Conservation (phyloP, 441 rosid genomes). For the Gossypium laxum region DNA sequence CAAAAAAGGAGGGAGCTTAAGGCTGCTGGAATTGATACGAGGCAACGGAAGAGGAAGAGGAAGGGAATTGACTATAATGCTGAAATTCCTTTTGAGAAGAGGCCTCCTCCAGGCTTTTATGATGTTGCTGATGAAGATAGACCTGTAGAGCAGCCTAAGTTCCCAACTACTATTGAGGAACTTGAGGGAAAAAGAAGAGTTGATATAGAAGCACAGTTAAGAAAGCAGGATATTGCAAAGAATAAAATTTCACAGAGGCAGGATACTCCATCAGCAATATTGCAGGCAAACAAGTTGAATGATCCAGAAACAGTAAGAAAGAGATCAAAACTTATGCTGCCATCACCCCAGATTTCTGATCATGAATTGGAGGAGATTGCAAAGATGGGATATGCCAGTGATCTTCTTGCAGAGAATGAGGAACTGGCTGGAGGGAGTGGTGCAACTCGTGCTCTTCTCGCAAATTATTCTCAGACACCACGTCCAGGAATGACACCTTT, state of each 20-base stretch:
- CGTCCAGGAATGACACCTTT: slow-evolving; percentile 76
- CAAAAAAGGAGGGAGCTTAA: slow-evolving; percentile 93
- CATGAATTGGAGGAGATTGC: slow-evolving; percentile 91
- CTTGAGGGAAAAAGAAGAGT: slow-evolving; percentile 89
- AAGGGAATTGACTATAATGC: slow-evolving; percentile 93
- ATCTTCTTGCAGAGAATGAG: slow-evolving; percentile 67
- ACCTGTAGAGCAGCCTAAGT: slow-evolving; percentile 60
- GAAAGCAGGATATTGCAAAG: slow-evolving; percentile 76
- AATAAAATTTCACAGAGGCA: slow-evolving; percentile 87
- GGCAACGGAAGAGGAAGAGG: slow-evolving; percentile 72
- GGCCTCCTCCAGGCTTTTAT: slow-evolving; percentile 86
- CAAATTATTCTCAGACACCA: slow-evolving; percentile 86
- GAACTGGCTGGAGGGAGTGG: slow-evolving; percentile 78
- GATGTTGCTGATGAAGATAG: slow-evolving; percentile 88
- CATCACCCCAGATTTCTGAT: slow-evolving; percentile 92
- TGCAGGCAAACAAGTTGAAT: slow-evolving; percentile 92
- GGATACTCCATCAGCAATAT: slow-evolving; percentile 84
- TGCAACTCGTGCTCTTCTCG: slow-evolving; percentile 89
- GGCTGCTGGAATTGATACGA: slow-evolving; percentile 86
- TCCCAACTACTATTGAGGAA: slow-evolving; percentile 88
- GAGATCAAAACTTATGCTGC: slow-evolving; percentile 91
- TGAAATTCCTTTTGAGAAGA: slow-evolving; percentile 92
- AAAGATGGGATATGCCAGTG: slow-evolving; percentile 93
- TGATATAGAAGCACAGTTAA: slow-evolving; percentile 74
- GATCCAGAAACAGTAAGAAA: slow-evolving; percentile 92